Evolutionary conservation across 2,329 filamentous ascomycete genomes (phyloP), one percentile per base, ranked within the genome.

Genomic region (Kalaharituber pfeilii): DNA sequence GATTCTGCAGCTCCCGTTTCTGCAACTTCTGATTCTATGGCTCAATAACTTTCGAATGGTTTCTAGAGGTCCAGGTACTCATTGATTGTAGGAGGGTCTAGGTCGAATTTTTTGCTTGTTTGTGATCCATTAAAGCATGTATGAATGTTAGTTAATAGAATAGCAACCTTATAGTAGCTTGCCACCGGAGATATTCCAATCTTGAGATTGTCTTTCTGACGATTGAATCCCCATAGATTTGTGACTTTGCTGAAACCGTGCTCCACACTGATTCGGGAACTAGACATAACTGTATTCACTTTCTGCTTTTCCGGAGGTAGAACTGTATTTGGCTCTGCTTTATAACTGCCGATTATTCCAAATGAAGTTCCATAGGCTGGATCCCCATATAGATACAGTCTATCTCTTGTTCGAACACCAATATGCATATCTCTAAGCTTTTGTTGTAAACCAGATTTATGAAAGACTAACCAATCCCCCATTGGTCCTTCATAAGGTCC

Each of bases 331-430:
- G 18, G 18, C 44, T n/a, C 5, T 18, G 44, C 18, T 20, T 26
- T 20, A 49, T 39, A 4, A 49, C 13, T 15, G 18, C 44, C 44
- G 13, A 49, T 49, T n/a, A 49, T 22, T 18, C 44, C 44, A 49
- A 22, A 49, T 26, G 15, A 15, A 49, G 44, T 11, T 24, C 29
- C 11, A 44, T 52, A 52, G 2, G 27, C 50, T n/a, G 50, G 27
- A 44, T 52, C 50, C 2, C 50, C 50, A 52, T 52, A 52, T 11
- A 52, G 8, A 42, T n/a, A 39, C 27, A 52, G 25, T 3, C 2
- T 39, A n/a, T 18, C n/a, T 22, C 18, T 9, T 15, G 2, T n/a
- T 13, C 25, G 20, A 3, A n/a, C 18, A n/a, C 15, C 8, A 8
- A 28, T 13, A n/a, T n/a, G n/a, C n/a, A n/a, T n/a, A 11, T 13